A percentile compares a stretch with the other conserved stretches of the same genome.
phyloP scores from a whole-genome alignment of 192 early-diverging fungal species.

The Tieghemiomyces parasiticus region DNA sequence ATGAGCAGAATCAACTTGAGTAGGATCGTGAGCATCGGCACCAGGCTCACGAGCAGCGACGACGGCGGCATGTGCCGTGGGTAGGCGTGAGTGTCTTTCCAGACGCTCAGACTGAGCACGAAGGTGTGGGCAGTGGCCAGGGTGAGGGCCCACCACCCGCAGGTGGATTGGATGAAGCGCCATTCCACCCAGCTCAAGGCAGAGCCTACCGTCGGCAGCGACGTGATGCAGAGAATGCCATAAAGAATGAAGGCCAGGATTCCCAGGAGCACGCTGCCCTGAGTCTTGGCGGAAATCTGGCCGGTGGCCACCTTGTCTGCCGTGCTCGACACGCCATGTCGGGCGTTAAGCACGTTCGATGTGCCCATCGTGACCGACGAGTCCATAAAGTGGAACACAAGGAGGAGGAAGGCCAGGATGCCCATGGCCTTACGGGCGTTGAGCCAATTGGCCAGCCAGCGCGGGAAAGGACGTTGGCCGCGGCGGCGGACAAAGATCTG shows the following conservation, averaged over 20 bases:
- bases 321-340: too few relatives aligned
- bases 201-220: constrained; percentile 2
- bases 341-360: too few relatives aligned
- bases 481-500: constrained; percentile 8
- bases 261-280: neutral
- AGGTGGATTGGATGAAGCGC: constrained; percentile 9
- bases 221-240: neutral
- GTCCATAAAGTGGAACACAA: constrained; percentile 2
- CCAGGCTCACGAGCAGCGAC: neutral
- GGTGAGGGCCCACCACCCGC: constrained; percentile 10
- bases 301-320: too few relatives aligned
- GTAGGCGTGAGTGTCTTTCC: neutral
- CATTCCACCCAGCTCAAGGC: constrained; percentile 9
- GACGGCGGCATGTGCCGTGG: constrained; percentile 1
- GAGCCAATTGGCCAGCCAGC: constrained; percentile 11
- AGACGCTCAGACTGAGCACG: neutral
- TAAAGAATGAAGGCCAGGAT: neutral
- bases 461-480: neutral
- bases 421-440: constrained; percentile 4
- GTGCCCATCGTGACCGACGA: neutral
- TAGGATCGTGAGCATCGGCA: neutral
- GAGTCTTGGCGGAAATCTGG: neutral
- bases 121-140: neutral
- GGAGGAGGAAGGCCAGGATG: constrained; percentile 3
- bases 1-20: constrained; percentile 1